These are phyloP conservation scores for Dovyalis caffra DNA, from an alignment of 345 rosid species.

Conservation along the genomic window DNA sequence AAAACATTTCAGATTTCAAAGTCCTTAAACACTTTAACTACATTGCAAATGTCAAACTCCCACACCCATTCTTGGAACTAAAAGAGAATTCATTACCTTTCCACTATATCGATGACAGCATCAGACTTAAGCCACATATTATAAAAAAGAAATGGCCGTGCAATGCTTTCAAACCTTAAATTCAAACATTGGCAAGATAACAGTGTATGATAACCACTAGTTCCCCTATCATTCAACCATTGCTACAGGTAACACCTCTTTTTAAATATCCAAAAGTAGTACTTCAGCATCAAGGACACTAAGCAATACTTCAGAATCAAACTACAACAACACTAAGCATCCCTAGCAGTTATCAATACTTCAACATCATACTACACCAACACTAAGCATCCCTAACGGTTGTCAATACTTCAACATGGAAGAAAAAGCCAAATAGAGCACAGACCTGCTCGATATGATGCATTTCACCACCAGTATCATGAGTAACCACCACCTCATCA, in stretches of 20 bases:
- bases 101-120: background rate
- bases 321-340: no score
- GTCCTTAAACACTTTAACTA: background rate
- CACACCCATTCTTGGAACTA: background rate
- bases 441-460: constrained; percentile 47
- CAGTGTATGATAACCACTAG: background rate
- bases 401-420: background rate
- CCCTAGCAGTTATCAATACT: no score
- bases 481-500: constrained; percentile 33
- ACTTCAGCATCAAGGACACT: no score
- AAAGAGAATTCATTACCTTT: background rate
- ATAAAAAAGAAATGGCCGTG: background rate
- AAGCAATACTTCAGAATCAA: no score
- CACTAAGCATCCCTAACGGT: background rate
- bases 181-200: background rate
- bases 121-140: background rate
- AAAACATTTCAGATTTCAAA: background rate
- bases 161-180: background rate
- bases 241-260: no score
- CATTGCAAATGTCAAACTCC: background rate
- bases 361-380: background rate
- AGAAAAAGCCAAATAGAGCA: constrained; percentile 13
- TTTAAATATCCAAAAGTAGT: background rate
- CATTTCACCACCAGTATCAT: constrained; percentile 25
- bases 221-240: no score